These are phyloP conservation scores for Centrapalus pauciflorus DNA, from an alignment of 129 eudicot genomes.

Conservation along the genomic window DNA sequence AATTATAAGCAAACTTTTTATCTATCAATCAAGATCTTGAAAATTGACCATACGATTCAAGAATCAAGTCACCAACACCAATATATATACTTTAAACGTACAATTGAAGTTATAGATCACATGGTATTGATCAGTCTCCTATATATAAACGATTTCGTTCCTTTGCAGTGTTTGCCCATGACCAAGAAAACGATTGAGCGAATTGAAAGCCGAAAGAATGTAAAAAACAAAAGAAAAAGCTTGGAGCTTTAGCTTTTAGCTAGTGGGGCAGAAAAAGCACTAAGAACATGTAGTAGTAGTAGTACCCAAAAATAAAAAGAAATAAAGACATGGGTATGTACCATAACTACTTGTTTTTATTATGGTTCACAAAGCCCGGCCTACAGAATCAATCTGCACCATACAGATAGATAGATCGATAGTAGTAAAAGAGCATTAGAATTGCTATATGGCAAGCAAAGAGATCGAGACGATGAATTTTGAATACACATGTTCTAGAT, in stretches of 20 bases:
- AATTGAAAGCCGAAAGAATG: slow-evolving; percentile 14
- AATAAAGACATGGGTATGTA: slow-evolving; percentile 20
- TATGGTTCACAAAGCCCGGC: slow-evolving; percentile 30
- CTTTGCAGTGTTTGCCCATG: slow-evolving; percentile 7
- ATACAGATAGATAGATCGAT: slow-evolving; percentile 26
- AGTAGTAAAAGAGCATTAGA: slow-evolving; percentile 18
- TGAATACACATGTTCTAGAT: slow-evolving; percentile 49
- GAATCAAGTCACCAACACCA: slow-evolving; percentile 5
- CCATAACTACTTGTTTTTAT: slow-evolving; percentile 25
- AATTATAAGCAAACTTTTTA: slow-evolving; percentile 19
- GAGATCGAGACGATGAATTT: background rate
- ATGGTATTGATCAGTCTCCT: no score
- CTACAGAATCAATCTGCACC: slow-evolving; percentile 31
- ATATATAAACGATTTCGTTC: background rate
- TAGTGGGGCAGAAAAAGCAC: slow-evolving; percentile 59
- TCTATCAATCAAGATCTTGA: slow-evolving; percentile 10
- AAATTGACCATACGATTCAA: slow-evolving; percentile 21
- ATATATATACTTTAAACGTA: slow-evolving; percentile 1
- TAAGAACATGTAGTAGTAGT: slow-evolving; percentile 30
- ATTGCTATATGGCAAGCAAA: slow-evolving; percentile 17
- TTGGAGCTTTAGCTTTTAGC: slow-evolving; percentile 24
- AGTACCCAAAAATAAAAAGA: slow-evolving; percentile 13
- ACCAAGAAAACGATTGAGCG: slow-evolving; percentile 12
- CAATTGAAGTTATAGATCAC: background rate
- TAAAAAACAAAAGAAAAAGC: slow-evolving; percentile 16